Percentiles rank a stretch among this genome's conserved stretches.
These are phyloP conservation scores for Thalassiosira livingstoniorum DNA, from an alignment of 352 stramenopile species.

Conservation along the genomic window DNA sequence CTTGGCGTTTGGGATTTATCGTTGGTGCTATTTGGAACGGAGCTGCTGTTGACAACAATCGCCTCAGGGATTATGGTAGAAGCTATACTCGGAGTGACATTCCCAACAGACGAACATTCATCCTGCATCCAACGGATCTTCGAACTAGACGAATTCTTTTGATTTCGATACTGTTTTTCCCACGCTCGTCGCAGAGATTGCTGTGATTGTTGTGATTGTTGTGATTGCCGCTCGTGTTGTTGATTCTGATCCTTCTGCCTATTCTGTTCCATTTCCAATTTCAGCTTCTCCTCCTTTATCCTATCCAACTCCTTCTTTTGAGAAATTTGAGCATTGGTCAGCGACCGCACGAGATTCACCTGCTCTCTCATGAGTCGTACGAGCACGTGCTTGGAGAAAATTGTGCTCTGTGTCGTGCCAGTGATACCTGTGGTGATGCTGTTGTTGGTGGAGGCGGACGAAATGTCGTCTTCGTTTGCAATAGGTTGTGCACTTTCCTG, in stretches of 20 bases:
- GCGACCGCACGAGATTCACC: slow-evolving; percentile 36
- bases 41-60: background rate
- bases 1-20: slow-evolving; percentile 9
- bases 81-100: background rate
- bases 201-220: background rate
- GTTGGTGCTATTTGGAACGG: background rate
- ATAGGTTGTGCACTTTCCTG: too few relatives aligned
- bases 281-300: slow-evolving; percentile 35
- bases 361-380: slow-evolving; percentile 48
- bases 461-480: too few relatives aligned
- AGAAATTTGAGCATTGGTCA: slow-evolving; percentile 49
- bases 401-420: background rate
- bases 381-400: slow-evolving; percentile 31
- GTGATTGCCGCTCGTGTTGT: background rate
- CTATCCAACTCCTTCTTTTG: slow-evolving; percentile 46
- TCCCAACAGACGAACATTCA: background rate
- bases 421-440: too few relatives aligned
- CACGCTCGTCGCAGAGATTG: background rate
- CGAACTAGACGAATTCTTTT: background rate
- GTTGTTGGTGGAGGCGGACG: too few relatives aligned
- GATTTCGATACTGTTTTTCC: slow-evolving; percentile 1
- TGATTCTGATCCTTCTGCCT: background rate
- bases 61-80: background rate
- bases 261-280: slow-evolving; percentile 29
- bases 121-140: background rate